Evolutionary conservation across 257 asterid species (phyloP), one percentile per base, ranked within the genome.

Genomic region (Capsicum rhomboideum): DNA sequence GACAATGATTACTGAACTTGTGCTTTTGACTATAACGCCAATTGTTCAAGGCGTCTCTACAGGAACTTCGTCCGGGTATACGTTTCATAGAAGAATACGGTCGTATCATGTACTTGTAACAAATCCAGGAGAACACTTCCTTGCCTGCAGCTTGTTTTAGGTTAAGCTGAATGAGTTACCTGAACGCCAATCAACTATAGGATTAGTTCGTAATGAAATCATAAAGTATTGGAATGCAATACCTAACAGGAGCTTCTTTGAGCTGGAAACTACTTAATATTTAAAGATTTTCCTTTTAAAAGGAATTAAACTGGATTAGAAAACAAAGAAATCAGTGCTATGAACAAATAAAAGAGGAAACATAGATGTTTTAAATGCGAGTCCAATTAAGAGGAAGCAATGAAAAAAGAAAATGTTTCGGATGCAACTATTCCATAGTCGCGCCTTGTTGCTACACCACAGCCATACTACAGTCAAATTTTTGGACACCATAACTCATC

Each of bases 61-160:
- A 77, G 18, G 63, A 77, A 50, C 82, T 28, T 64, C 21, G 9
- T 77, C 64, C 9, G 64, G 46, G 28, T 77, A 17, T 34, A 26
- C 0, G 46, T 50, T 28, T 50, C 12, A 21, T 7, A 74, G 14
- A 74, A 46, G 59, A 77, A 77, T 50, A 16, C 4, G 63, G 64
- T 28, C 3, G 37, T 77, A 17, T 77, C 63, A 29, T 77, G 46
- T 50, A 77, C 82, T 77, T 28, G 28, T 77, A 28, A 28, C 16
- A 52, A 77, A 50, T 28, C 82, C 64, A 28, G 28, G 82, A 28
- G 63, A 28, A 23, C 64, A 77, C 26, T n/a, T 77, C 44, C 28
- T 26, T 50, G 78, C 53, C 63, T 28, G 82, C 82, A 77, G 82
- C 82, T 77, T 77, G 46, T 50, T 77, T 74, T 49, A 75, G 81